These are phyloP conservation scores for Aspergillus ustus DNA, from an alignment of 2,329 filamentous ascomycete genomes.

Conservation along the genomic window DNA sequence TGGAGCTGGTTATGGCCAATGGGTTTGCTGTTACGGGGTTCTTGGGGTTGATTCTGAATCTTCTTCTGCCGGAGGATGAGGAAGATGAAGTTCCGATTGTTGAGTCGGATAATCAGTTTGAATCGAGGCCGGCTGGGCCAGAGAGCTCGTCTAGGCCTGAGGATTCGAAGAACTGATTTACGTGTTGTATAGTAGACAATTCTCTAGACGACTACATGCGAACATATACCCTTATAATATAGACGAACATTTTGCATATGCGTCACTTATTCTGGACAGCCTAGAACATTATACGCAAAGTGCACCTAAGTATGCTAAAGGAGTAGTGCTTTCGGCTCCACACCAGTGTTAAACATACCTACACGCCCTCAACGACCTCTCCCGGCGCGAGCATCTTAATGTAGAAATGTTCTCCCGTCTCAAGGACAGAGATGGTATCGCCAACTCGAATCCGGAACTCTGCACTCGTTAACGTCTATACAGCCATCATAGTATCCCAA, in stretches of 20 bases:
- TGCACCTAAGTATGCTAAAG: too few species aligned
- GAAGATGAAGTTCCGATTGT: constrained; percentile 60
- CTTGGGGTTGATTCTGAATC: constrained; percentile 73
- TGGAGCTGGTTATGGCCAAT: constrained; percentile 72
- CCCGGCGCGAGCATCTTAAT: constrained; percentile 46
- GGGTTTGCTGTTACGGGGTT: constrained; percentile 69
- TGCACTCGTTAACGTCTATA: constrained; percentile 20
- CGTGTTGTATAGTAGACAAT: background rate
- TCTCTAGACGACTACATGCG: background rate
- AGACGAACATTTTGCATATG: background rate
- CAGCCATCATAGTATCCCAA: background rate
- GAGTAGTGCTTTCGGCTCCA: too few species aligned
- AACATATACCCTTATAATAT: background rate
- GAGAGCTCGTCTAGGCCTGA: background rate
- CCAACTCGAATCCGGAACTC: constrained; percentile 43
- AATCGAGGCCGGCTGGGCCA: constrained; percentile 14
- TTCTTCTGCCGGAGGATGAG: constrained; percentile 74
- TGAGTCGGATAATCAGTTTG: constrained; percentile 30
- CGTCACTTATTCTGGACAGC: too few species aligned
- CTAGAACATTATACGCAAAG: too few species aligned
- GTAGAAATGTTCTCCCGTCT: constrained; percentile 50
- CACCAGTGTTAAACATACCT: background rate
- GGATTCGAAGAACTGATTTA: constrained; percentile 3
- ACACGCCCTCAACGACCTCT: constrained; percentile 37
- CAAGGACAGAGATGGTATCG: constrained; percentile 45